Evolutionary conservation across 1,284 basidiomycete species (phyloP).

Genomic region (Leccinum angustisporum): DNA sequence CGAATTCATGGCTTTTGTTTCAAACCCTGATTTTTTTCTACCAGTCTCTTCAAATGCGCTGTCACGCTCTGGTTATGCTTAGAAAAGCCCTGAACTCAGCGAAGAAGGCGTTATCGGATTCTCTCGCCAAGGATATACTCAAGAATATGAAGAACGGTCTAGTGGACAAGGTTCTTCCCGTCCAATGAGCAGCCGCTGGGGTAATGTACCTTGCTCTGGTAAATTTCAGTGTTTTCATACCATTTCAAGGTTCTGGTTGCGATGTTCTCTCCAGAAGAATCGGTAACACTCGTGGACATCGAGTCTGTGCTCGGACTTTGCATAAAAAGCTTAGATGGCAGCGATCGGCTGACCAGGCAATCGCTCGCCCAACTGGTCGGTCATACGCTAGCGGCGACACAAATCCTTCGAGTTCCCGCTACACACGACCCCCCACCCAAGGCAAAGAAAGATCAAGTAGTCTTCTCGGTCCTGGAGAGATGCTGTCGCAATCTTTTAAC

Average conservation of each 20-base stretch:
- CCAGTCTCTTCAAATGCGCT: conserved; percentile 79
- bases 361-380: conserved; percentile 80
- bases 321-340: conserved; percentile 75
- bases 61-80: conserved; percentile 77
- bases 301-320: conserved; percentile 72
- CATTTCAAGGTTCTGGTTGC: conserved; percentile 57
- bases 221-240: conserved; percentile 9
- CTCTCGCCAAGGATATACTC: conserved; percentile 76
- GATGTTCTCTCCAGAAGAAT: conserved; percentile 61
- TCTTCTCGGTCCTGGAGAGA: conserved; percentile 75
- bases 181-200: conserved; percentile 84
- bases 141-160: conserved; percentile 81
- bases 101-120: conserved; percentile 82
- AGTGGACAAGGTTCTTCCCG: conserved; percentile 80
- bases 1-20: not conserved
- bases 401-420: conserved; percentile 63
- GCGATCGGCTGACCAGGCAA: conserved; percentile 84
- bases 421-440: conserved; percentile 56
- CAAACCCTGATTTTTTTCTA: conserved; percentile 7
- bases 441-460: conserved; percentile 63
- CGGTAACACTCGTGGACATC: conserved; percentile 65
- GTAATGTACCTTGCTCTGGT: conserved; percentile 40
- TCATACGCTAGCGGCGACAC: conserved; percentile 83
- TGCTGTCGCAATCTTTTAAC: conserved; percentile 85
- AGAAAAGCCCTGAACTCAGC: conserved; percentile 76